Evolutionary conservation across 768 basidiomycete species (phyloP), one percentile per base, ranked within the genome.

Genomic region (Termitomyces sp.): DNA sequence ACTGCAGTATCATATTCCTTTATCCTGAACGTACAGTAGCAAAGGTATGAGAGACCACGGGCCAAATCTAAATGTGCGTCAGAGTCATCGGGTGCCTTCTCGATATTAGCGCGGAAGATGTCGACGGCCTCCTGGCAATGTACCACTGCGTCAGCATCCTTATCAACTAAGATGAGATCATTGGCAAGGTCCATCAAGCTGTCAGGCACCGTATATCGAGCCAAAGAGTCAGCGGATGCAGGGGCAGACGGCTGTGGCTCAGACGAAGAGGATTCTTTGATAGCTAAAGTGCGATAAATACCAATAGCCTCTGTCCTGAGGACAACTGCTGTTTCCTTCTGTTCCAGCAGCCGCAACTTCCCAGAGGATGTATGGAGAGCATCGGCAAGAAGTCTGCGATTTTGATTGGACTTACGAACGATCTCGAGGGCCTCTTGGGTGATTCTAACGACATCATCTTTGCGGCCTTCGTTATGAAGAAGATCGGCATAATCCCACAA

Each of bases 401-500:
- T 58, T 29, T 52, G 31, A 36, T 59, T 53, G 18, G 49, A 46
- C 24, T 39, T 49, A 6, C 60, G 57, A 36, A 61, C 33, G 15
- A 61, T 20, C 4, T 51, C 49, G 1, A 61, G 48, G 44, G 60
- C 57, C 44, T 61, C 60, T 26, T 55, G 42, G 5, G 57, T 31
- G 39, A 59, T 39, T 20, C 50, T 42, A 4, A 33, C 3, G 5
- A 54, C 60, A n/a, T 58, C 60, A 6, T 61, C 53, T 20, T 20
- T 37, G 29, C 39, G 48, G 12, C 46, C 54, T 42, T 42, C 53
- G 9, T 34, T 44, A 7, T 55, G 44, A 24, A 61, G 57, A 24
- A 59, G 47, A 5, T 42, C 24, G 9, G 60, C 60, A 39, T 59
- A 53, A 31, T 61, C 57, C 60, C 60, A 59, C 12, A 61, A 41